Conservation (phyloP, 139 green algal genomes). For the Chlorella sp. region DNA sequence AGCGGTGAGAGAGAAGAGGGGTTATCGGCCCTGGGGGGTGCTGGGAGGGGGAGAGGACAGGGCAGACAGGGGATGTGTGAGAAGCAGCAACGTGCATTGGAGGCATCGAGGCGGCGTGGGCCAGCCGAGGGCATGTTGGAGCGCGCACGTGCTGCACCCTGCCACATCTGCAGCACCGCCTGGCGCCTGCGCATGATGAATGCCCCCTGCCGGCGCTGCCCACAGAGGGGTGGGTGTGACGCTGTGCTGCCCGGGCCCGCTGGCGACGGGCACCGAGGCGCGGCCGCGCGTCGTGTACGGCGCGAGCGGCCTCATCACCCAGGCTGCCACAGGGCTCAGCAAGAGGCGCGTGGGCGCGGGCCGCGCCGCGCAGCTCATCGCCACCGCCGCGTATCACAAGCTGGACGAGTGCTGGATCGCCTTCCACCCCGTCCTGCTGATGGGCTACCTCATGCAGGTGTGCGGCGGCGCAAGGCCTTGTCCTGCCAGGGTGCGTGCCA, state of each 20-base stretch:
- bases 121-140: neutral
- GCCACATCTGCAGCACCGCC: neutral
- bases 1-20: too few species aligned
- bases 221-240: slow-evolving; percentile 69
- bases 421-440: slow-evolving; percentile 73
- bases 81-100: neutral
- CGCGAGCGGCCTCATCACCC: slow-evolving; percentile 44
- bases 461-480: neutral
- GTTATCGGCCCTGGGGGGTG: too few species aligned
- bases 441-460: slow-evolving; percentile 58
- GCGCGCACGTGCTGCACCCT: neutral
- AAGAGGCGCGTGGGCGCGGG: slow-evolving; percentile 40
- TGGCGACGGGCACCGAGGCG: slow-evolving; percentile 38
- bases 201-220: neutral
- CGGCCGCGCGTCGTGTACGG: slow-evolving; percentile 62
- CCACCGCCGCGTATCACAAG: slow-evolving; percentile 60
- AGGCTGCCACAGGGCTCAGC: slow-evolving; percentile 24
- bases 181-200: neutral
- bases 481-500: neutral
- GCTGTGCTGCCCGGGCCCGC: slow-evolving; percentile 78
- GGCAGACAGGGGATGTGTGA: neutral
- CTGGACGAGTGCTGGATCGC: slow-evolving; percentile 83
- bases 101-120: neutral
- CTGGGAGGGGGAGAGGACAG: neutral
- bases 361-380: slow-evolving; percentile 64